Evolutionary conservation across 2,329 filamentous ascomycete genomes (phyloP), one percentile per base, ranked within the genome.

Genomic region (Exserohilum rostratum): DNA sequence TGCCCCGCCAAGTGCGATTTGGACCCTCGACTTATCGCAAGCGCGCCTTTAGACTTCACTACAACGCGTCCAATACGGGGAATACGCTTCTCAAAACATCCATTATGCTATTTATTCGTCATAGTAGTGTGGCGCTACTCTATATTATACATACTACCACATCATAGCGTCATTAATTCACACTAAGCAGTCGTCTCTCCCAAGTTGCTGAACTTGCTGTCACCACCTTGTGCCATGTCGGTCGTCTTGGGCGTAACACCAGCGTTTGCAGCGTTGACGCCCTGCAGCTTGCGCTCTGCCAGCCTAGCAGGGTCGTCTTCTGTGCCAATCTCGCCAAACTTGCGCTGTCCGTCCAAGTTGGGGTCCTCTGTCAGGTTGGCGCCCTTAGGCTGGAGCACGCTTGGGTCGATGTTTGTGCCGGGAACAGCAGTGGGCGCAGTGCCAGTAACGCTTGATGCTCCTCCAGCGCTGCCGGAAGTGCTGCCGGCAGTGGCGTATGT

Each of bases 281-380:
- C 69, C 63, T 71, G 62, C 35, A 77, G 67, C 45, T 74, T 66
- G 15, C 63, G 49, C 68, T 81, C 68, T 6, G 83, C 84, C 15
- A 73, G 63, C 27, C 84, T 74, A 2, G 79, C 80, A 3, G 85
- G 84, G 62, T 87, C 85, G 35, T 84, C 77, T 58, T 80, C 71
- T 2, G 77, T 76, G 2, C 85, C 85, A 55, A 87, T 81, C 20
- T 84, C 80, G 1, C 56, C 63, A 57, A 66, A 65, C 50, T 60
- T 60, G 1, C 33, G 58, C 45, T 69, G 62, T 0, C 67, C 69
- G 12, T 55, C 50, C 12, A 71, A 31, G 10, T 65, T 49, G 1
- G 46, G 33, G 20, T 79, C 80, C 58, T 84, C 82, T 1, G 65
- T 78, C 47, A 85, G 60, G 62, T 84, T 82, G 52, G 70, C 75